phyloP scores from a whole-genome alignment of 176 grass and related monocot species.

The Carex parvula region DNA sequence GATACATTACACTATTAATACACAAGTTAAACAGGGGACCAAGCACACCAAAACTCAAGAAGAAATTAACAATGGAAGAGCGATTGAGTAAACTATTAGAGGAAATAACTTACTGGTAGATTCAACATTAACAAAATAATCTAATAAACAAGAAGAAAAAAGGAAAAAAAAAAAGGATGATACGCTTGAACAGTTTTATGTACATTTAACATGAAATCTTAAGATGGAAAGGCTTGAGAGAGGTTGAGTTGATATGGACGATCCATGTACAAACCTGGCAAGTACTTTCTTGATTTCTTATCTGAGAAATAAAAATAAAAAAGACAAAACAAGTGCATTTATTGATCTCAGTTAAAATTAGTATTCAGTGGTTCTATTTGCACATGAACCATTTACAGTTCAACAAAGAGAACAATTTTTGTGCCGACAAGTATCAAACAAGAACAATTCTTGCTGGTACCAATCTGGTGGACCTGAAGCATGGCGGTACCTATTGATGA shows the following conservation, averaged over 20 bases:
- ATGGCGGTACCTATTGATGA: background rate
- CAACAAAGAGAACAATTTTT: too few relatives aligned
- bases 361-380: too few relatives aligned
- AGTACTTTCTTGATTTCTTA: background rate
- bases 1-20: background rate
- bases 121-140: conserved; percentile 14
- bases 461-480: background rate
- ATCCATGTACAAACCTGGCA: background rate
- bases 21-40: background rate
- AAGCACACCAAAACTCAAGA: background rate
- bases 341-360: background rate
- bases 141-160: background rate
- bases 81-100: background rate
- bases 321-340: background rate
- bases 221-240: background rate
- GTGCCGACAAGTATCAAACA: background rate
- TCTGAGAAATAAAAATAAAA: background rate
- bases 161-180: background rate
- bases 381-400: background rate
- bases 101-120: background rate
- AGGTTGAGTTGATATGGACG: background rate
- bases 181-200: background rate
- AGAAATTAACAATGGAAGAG: background rate
- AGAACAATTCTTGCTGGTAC: background rate
- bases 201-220: conserved; percentile 8